Evolutionary conservation across 495 filamentous ascomycete species (phyloP).

Genomic region (Lophiotrema nucula): DNA sequence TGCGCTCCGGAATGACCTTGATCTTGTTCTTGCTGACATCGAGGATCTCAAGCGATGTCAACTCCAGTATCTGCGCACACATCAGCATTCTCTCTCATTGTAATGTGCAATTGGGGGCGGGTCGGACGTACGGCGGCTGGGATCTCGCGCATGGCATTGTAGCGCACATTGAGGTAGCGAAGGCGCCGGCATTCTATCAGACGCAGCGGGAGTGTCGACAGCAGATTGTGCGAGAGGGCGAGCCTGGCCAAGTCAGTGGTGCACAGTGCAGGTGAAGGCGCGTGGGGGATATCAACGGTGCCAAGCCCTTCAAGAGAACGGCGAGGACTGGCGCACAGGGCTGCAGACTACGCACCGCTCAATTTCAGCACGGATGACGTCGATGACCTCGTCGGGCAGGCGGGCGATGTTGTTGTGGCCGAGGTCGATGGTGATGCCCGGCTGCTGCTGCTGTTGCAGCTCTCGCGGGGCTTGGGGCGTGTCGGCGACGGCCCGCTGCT

Average conservation of each 20-base stretch:
- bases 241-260: conserved; percentile 55
- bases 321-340: not conserved
- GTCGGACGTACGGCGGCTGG: conserved; percentile 70
- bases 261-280: not conserved
- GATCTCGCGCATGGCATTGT: conserved; percentile 84
- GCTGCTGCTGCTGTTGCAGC: conserved; percentile 45
- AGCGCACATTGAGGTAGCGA: conserved; percentile 91
- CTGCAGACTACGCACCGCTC: conserved; percentile 62
- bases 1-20: conserved; percentile 70
- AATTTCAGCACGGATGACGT: conserved; percentile 88
- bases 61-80: conserved; percentile 63
- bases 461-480: conserved; percentile 19
- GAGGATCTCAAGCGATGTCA: conserved; percentile 85
- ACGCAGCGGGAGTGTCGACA: conserved; percentile 72
- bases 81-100: not conserved
- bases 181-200: conserved; percentile 85
- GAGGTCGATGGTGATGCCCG: conserved; percentile 83
- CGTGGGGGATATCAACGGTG: not conserved
- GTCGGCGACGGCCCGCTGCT: conserved; percentile 25
- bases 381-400: conserved; percentile 85
- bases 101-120: conserved; percentile 2
- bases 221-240: conserved; percentile 83
- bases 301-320: conserved; percentile 1
- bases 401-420: conserved; percentile 75
- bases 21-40: conserved; percentile 88